Evolutionary conservation across 441 rosid genomes (phyloP).

Genomic region (Corymbia calophylla): DNA sequence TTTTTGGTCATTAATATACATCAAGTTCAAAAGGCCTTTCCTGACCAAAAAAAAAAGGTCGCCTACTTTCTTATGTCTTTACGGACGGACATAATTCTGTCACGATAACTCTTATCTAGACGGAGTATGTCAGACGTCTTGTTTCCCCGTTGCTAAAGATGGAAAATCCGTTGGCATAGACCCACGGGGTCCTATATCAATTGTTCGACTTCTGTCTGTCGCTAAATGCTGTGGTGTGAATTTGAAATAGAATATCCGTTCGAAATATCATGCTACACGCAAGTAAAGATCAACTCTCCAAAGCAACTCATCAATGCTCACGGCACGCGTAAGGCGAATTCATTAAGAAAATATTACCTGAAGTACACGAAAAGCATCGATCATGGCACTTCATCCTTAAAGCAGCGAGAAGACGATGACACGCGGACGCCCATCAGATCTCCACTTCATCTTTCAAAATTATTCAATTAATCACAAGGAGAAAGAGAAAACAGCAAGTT

Average conservation of each 20-base stretch:
- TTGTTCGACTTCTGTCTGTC: not conserved
- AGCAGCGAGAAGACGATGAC: not conserved
- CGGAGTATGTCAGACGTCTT: not conserved
- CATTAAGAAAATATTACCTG: not conserved
- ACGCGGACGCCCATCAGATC: not conserved
- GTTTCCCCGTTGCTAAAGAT: too few relatives aligned
- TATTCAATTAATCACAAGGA: not conserved
- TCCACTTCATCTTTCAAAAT: not conserved
- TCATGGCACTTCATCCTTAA: not conserved
- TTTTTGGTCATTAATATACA: too few relatives aligned
- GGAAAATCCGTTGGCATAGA: too few relatives aligned
- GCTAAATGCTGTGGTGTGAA: not conserved
- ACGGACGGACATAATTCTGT: not conserved
- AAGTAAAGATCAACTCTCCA: not conserved
- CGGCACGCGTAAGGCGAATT: not conserved
- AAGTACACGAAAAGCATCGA: not conserved
- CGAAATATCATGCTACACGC: not conserved
- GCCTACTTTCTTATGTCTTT: not conserved
- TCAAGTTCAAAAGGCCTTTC: not conserved
- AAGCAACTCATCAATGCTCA: not conserved
- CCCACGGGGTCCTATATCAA: too few relatives aligned
- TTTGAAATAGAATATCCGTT: not conserved
- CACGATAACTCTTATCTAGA: not conserved
- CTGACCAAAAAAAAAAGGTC: not conserved
- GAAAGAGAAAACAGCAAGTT: not conserved